phyloP scores from a whole-genome alignment of 768 basidiomycete species.

The Termitomyces titanicus region DNA sequence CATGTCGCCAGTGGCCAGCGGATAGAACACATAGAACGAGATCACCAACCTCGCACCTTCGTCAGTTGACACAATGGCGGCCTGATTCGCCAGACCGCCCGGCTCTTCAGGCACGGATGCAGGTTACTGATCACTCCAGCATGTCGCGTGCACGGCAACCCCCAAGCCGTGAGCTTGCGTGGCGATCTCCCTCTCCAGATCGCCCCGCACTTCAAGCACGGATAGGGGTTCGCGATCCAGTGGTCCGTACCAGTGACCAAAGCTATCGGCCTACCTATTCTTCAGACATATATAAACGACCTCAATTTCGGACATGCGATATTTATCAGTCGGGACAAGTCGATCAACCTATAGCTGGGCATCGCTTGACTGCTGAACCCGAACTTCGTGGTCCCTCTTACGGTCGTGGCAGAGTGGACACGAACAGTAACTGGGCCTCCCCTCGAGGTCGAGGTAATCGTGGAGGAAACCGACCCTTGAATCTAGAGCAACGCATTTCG shows the following conservation, averaged over 20 bases:
- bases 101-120: not conserved
- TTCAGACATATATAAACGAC: constrained; percentile 1
- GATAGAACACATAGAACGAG: constrained; percentile 5
- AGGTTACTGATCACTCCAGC: not conserved
- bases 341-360: not conserved
- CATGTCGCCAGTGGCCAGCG: constrained; percentile 15
- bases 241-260: constrained; percentile 1
- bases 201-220: constrained; percentile 14
- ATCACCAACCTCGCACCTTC: not conserved
- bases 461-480: constrained; percentile 5
- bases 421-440: not conserved
- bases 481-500: constrained; percentile 25
- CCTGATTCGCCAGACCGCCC: not conserved
- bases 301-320: not conserved
- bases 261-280: constrained; percentile 14
- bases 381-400: constrained; percentile 2
- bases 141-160: not conserved
- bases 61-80: not conserved
- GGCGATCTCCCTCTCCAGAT: constrained; percentile 21
- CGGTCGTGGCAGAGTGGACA: not conserved
- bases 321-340: not conserved
- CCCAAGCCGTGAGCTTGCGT: not conserved
- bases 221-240: constrained; percentile 4
- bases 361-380: constrained; percentile 1
- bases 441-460: constrained; percentile 16